Percentiles rank a stretch among this genome's conserved stretches.
phyloP scores from a whole-genome alignment of 352 stramenopile species.

The Globisporangium perplexum region DNA sequence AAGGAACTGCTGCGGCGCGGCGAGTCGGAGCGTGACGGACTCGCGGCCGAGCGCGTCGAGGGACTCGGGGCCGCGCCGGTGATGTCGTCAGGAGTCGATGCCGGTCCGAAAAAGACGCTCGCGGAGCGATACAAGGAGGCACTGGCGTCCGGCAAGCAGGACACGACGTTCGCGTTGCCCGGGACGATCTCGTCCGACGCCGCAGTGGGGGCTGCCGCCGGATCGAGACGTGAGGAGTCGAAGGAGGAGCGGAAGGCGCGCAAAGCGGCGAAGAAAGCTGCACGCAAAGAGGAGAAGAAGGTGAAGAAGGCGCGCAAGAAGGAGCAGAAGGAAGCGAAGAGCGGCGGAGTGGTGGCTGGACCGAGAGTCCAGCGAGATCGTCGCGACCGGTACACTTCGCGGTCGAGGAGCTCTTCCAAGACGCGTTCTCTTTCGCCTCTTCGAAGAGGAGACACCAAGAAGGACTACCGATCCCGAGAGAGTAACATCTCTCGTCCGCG shows the following conservation, averaged over 20 bases:
- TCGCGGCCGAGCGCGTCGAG: conserved; percentile 78
- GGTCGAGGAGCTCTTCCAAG: neutral
- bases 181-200: conserved; percentile 20
- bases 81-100: conserved; percentile 31
- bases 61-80: conserved; percentile 75
- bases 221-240: conserved; percentile 12
- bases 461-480: too few species aligned
- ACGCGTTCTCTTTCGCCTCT: neutral
- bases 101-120: conserved; percentile 55
- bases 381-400: neutral
- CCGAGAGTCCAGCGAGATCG: neutral
- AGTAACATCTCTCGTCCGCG: too few species aligned
- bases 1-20: conserved; percentile 84
- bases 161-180: conserved; percentile 61
- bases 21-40: conserved; percentile 56
- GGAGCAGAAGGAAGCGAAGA: neutral
- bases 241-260: conserved; percentile 31
- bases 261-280: conserved; percentile 46
- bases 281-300: conserved; percentile 55
- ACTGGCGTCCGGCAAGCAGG: conserved; percentile 37
- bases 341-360: neutral
- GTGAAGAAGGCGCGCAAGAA: conserved; percentile 69
- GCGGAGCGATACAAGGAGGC: conserved; percentile 67
- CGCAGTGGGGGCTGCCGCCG: neutral
- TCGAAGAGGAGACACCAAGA: neutral